Conservation (phyloP, 108 stramenopile genomes). For the Nannochloropsis gaditana region DNA sequence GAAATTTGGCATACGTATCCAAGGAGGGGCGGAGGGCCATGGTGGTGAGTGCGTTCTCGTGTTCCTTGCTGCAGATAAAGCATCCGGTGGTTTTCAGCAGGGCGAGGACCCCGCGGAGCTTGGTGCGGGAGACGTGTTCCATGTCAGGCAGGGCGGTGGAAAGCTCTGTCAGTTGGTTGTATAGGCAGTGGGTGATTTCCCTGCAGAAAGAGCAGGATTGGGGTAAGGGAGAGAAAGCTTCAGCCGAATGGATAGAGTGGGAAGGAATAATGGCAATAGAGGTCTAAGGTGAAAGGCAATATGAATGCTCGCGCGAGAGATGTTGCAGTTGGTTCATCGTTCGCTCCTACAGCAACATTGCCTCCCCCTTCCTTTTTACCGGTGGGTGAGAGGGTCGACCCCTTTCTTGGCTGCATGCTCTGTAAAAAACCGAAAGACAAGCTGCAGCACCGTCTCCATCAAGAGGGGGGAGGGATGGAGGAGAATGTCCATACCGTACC, state of each 20-base stretch:
- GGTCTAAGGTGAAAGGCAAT: too few species aligned
- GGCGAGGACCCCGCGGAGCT: background rate
- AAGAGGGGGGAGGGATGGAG: background rate
- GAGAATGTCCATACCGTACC: background rate
- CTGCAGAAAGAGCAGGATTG: background rate
- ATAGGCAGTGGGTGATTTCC: background rate
- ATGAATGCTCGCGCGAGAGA: too few species aligned
- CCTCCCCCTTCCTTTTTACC: background rate
- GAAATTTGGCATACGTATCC: background rate
- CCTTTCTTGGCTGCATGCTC: background rate
- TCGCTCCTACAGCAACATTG: too few species aligned
- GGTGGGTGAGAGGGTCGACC: background rate
- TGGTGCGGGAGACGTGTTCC: background rate
- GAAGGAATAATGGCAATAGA: too few species aligned
- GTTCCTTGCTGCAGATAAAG: background rate
- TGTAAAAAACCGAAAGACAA: background rate
- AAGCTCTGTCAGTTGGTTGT: background rate
- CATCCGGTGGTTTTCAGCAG: background rate
- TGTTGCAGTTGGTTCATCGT: too few species aligned
- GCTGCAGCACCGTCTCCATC: background rate
- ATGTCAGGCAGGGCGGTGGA: background rate
- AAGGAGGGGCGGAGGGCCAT: conserved; percentile 12
- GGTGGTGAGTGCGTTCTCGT: background rate
- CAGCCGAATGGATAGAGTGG: too few species aligned
- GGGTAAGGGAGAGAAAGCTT: too few species aligned